Base-by-base conservation (phyloP, 1,284 basidiomycete genomes). In the Ustilago curta region DNA sequence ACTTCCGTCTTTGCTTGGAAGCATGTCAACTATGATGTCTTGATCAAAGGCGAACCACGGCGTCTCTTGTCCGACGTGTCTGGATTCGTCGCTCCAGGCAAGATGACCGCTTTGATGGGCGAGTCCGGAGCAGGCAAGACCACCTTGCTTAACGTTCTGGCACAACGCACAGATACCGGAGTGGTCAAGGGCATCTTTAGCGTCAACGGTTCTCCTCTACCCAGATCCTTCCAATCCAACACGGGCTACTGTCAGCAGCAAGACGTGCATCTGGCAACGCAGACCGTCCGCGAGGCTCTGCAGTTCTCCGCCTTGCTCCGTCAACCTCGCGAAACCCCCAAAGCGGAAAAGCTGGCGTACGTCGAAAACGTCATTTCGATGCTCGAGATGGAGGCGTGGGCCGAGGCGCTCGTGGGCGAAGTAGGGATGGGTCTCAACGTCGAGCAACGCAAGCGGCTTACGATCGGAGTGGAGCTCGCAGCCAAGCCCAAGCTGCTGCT, bases 11-110 rank as follows among this genome's bases (percentile, higher is more conserved):
- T 82, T 45, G 70, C 67, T 31, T 83, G 78, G 78, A 48, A 53
- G 27, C 31, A 83, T 43, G 57, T 83, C 47, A 76, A 73, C 59
- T 83, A 76, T 52, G 71, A 76, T 23, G 72, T 83, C 12, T 25
- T 59, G 21, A 67, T 83, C 61, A 78, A 81, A 53, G 80, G 77
- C 40, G 54, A 70, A 9, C 56, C 60, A 7, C 78, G 81, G 9
- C 69, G 73, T 6, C 73, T 83, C 23, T 64, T 83, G 19, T 63
- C 76, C 48, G 53, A 80, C 6, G 93, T 90, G 2, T 70, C 61
- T 7, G 81, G 79, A n/a, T 81, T 60, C 48, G 76, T 80, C 16
- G 58, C 66, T 6, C 79, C 79, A 1, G 79, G 79, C 9, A 76
- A 75, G 51, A 74, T 81, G 68, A 79, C 77, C 8, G 79, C 79